Evolutionary conservation across 345 rosid species (phyloP), one percentile per base, ranked within the genome.

Genomic region (Zanthoxylum bungeanum): DNA sequence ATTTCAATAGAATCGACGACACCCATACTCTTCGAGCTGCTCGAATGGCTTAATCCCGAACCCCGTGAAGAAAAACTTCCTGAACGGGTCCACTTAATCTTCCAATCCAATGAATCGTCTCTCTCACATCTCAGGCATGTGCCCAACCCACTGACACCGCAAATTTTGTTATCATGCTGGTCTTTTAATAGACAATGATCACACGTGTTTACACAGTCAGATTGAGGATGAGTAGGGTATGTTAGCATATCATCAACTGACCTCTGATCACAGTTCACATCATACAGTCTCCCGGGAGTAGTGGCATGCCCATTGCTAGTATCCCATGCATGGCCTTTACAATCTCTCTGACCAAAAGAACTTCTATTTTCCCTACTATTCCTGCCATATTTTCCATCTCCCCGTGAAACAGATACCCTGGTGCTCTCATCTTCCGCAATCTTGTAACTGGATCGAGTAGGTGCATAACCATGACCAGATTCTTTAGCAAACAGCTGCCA

Each of bases 41-140:
- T 85, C 36, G 99, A 92, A 77, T 90, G 91, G 80, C 95, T 90
- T 69, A 81, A 85, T 79, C 97, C 89, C 25, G 93, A 90, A 60
- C 92, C 94, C 51, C 93, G 85, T 52, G 98, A 91, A 49, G 93
- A 83, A 76, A 91, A 80, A 73, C 91, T 88, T 74, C 93, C 96
- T 47, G 93, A 82, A 46, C 88, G 84, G 24, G 83, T 76, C 97
- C 99, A 93, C 77, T 81, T 82, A 11, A 87, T 82, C 73, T 89
- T 91, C 90, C 95, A 87, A 64, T 89, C 95, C 47, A 81, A 64
- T 16, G 89, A 85, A 76, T 28, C 86, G 74, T 90, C 94, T 69
- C 71, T 84, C 50, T 77, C 93, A 80, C 76, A 68, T 75, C 71
- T 85, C 69, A 70, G 85, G 66, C 82, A 82, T 61, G 80, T 53